These are phyloP conservation scores for Colletotrichum lupini DNA, from an alignment of 2,329 filamentous ascomycete species.

Conservation along the genomic window DNA sequence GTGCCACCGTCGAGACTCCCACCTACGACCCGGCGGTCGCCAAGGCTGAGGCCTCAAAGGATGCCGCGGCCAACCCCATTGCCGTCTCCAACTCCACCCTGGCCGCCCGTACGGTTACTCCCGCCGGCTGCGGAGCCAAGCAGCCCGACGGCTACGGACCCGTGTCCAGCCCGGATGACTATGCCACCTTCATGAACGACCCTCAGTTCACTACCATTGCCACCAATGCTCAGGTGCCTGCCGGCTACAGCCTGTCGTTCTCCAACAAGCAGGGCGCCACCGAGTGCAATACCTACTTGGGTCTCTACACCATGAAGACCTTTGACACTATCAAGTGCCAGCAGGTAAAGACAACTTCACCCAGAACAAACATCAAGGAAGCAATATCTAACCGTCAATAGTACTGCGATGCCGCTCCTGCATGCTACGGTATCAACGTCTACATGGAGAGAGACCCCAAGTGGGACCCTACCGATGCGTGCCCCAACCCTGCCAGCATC, in stretches of 20 bases:
- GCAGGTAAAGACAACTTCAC: conserved; percentile 1
- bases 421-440: conserved; percentile 25
- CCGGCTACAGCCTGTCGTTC: conserved; percentile 2
- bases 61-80: conserved; percentile 2
- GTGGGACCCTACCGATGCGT: background rate
- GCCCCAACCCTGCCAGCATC: conserved; percentile 18
- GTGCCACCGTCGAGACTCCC: background rate
- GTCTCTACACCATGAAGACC: conserved; percentile 13
- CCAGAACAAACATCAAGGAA: too few relatives aligned
- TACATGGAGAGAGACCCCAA: conserved; percentile 25
- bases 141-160: conserved; percentile 17
- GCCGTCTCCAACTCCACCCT: background rate
- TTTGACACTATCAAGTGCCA: conserved; percentile 21
- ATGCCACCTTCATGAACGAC: conserved; percentile 11
- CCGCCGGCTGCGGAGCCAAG: background rate
- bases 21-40: conserved; percentile 9
- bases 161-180: conserved; percentile 1
- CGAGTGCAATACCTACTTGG: background rate
- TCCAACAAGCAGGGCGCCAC: background rate
- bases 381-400: background rate
- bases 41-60: background rate
- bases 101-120: background rate
- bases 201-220: background rate
- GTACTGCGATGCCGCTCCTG: conserved; percentile 28
- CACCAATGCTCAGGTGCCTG: background rate